Base-by-base conservation (phyloP, 208 protist genomes). In the Trypanosoma scelopori region DNA sequence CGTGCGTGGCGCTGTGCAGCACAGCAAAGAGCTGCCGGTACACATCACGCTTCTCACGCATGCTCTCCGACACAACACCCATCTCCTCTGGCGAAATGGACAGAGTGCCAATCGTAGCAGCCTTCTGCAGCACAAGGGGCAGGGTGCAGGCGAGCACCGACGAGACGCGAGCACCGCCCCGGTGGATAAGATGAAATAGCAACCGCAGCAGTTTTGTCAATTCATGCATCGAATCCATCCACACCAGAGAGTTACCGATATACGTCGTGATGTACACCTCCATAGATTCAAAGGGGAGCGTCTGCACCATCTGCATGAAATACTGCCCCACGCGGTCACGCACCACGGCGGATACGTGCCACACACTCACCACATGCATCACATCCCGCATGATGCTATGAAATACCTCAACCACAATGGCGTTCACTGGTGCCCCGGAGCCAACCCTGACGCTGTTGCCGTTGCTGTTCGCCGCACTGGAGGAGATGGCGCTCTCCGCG, bases 301-400 rank as follows among this genome's bases (percentile, higher is more conserved):
- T 75, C 55, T 92, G 83, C 37, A 86, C 65, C 59, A 87, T 80
- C 39, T 92, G 81, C 25, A 85, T 81, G 28, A 85, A 84, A 58
- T 77, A 85, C 53, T 89, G 81, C 3, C 76, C 80, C 1, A 67
- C 68, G 1, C 69, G 58, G 41, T 91, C 85, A 15, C 85, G 78
- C 42, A 91, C 81, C 41, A 67, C 64, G 3, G 72, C 23, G 20
- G 73, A 76, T 45, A 59, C 45, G 27, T 56, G 71, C 80, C 76
- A 81, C 7, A 9, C 28, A 35, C 11, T 57, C 22, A 78, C 43
- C 16, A 78, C 78, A 32, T 67, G 55, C 71, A 81, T 76, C 15
- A 91, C 70, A 7, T 74, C 69, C 47, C 65, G 53, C 20, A 80
- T 85, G 28, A 81, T 69, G 20, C 47, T 56, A 28, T 74, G 57